Evolutionary conservation across 148 eudicot species (phyloP), one percentile per base, ranked within the genome.

Genomic region (Polygonum maritimum): DNA sequence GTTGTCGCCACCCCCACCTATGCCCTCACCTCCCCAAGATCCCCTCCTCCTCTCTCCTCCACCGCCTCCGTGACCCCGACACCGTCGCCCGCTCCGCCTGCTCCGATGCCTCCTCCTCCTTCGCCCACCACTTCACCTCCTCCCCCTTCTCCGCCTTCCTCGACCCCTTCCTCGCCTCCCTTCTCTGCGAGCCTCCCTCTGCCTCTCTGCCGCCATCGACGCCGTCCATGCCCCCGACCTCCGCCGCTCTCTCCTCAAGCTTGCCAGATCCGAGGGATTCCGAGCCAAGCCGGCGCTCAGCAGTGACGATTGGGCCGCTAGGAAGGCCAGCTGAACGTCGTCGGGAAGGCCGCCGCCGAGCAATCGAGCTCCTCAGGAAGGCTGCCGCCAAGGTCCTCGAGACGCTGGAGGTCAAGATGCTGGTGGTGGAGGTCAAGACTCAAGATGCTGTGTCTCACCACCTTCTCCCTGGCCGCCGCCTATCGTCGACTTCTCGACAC

Each of bases 321-420:
- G 95, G 86, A 91, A 88, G 79, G 89, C 89, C 21, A n/a, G 89
- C 89, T 1, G 90, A 88, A 88, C 79, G 82, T 85, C 54, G 74
- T 89, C 73, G 85, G 74, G 57, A 75, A 78, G 69, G 72, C n/a
- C n/a, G n/a, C n/a, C n/a, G n/a, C n/a, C n/a, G n/a, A n/a, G n/a
- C n/a, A n/a, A n/a, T n/a, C n/a, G n/a, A n/a, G n/a, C n/a, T n/a
- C n/a, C n/a, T n/a, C n/a, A n/a, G n/a, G n/a, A n/a, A n/a, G n/a
- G n/a, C n/a, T n/a, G n/a, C n/a, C n/a, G n/a, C n/a, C n/a, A n/a
- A n/a, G n/a, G n/a, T n/a, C n/a, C n/a, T n/a, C n/a, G n/a, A n/a
- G n/a, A n/a, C n/a, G n/a, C n/a, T n/a, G n/a, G n/a, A n/a, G n/a
- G n/a, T n/a, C n/a, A n/a, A n/a, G n/a, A n/a, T n/a, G n/a, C n/a